Evolutionary conservation across 176 grass and related monocot genomes (phyloP), one percentile per base, ranked within the genome.

Genomic region (Juncus effusus): DNA sequence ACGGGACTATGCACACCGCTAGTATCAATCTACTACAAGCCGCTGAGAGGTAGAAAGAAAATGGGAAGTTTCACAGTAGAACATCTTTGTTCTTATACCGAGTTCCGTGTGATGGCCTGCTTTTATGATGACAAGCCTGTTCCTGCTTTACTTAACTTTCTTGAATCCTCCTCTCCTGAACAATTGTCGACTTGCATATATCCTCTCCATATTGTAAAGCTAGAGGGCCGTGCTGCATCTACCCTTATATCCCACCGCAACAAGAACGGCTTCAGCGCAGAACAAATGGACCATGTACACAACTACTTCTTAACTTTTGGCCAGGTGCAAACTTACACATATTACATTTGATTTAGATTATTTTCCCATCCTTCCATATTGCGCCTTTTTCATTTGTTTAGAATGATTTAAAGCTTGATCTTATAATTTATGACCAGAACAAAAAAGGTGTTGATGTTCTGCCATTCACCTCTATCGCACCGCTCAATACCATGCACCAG

Each of bases 401-500:
- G 19, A 28, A 28, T 28, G 19, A 28, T 28, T 28, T 28, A 28
- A 28, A 28, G 19, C 19, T 28, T 28, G 19, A 28, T 28, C 19
- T 28, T 15, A 50, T 59, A 50, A 40, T 40, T 63, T 40, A 40
- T 57, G 42, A 67, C 61, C 19, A 81, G 54, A 11, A 13, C 11
- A 77, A 67, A 54, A 73, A 83, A 62, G 67, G 63, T 8, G 28
- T 65, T 52, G 65, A 37, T 57, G 51, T 73, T 55, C 49, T 60
- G 51, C 67, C 80, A 3, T 83, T 83, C 80, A 83, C 74, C 0
- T 76, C 80, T 49, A 66, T 77, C 13, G 57, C 66, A 2, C 80
- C 80, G 42, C 57, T 51, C 16, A 64, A 62, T 38, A 73, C 73
- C 74, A 72, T 83, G 74, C 67, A 83, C 52, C 60, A 83, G 10